These are phyloP conservation scores for Phytophthora melonis DNA, from an alignment of 352 stramenopile genomes.

Conservation along the genomic window DNA sequence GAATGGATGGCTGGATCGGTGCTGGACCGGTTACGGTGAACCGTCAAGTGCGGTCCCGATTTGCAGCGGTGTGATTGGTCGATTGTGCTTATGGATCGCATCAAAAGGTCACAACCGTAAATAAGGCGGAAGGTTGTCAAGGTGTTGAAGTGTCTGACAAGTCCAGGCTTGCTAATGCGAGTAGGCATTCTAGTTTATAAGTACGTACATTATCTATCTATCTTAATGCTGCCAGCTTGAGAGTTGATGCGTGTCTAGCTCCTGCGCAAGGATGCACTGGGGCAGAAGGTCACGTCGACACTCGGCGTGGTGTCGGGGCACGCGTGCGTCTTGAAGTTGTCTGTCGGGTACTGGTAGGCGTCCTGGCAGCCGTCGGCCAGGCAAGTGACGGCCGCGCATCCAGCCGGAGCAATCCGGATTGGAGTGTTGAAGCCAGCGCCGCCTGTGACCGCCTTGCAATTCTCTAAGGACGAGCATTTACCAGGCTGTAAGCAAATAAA, in stretches of 20 bases:
- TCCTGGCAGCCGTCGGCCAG: constrained; percentile 45
- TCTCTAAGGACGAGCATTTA: constrained; percentile 46
- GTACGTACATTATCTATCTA: too few relatives aligned
- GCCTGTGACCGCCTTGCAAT: constrained; percentile 51
- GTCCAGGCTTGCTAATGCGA: too few relatives aligned
- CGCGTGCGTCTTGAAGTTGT: constrained; percentile 54
- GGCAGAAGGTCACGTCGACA: constrained; percentile 55
- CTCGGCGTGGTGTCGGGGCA: constrained; percentile 46
- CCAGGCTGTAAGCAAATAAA: constrained; percentile 32
- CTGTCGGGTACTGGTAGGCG: constrained; percentile 51
- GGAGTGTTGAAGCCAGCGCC: constrained; percentile 58
- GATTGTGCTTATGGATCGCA: background rate
- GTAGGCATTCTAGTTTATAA: too few relatives aligned
- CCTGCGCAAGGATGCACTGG: background rate
- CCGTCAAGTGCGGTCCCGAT: background rate
- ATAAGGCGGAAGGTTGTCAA: background rate
- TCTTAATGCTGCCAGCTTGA: too few relatives aligned
- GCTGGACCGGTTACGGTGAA: constrained; percentile 31
- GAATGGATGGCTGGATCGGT: constrained; percentile 37
- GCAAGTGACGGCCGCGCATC: constrained; percentile 50
- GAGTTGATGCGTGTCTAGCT: too few relatives aligned
- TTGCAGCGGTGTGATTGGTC: background rate
- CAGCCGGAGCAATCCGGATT: constrained; percentile 54
- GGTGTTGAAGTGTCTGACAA: background rate
- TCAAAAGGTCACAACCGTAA: background rate